Evolutionary conservation across 768 basidiomycete genomes (phyloP), one percentile per base, ranked within the genome.

Genomic region (Lactifluus pinguis): DNA sequence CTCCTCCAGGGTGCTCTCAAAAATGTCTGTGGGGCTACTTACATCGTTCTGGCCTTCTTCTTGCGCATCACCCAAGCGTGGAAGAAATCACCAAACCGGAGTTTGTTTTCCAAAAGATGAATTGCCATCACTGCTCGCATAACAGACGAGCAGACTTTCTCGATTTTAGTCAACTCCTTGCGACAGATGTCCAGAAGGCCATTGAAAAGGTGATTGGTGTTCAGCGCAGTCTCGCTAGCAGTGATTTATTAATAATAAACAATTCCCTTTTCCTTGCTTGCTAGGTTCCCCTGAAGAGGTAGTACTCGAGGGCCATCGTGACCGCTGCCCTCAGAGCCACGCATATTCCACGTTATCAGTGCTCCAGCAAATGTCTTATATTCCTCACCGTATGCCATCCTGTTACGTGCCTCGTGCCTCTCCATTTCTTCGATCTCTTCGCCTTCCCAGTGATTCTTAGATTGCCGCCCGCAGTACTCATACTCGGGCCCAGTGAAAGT

Each of bases 11-110:
- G 38, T 7, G 6, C 15, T 52, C 44, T 29, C 59, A 52, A 1
- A 45, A 38, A 11, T 49, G 25, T 60, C 19, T 60, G 29, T 60
- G 52, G 59, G 49, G 32, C 19, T 60, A 60, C 59, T 49, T 60
- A 47, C 38, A 60, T 11, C 59, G 59, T 15, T 48, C 59, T 17
- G 45, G 53, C 11, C 45, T 54, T 15, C 36, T 60, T 34, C 59
- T 60, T 8, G 59, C 59, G 8, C 39, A 49, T n/a, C 59, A 49
- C n/a, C 52, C 59, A 13, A 49, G 19, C 39, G 36, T 25, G 6
- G 53, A 48, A 11, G 59, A 38, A 30, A 29, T 60, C 17, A 54
- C 45, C 11, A 8, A 13, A 8, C 30, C 47, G 10, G n/a, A 25
- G 6, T 60, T 60, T 45, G 59, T 60, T 25, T 44, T 54, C 14